phyloP scores from a whole-genome alignment of 768 basidiomycete species.

The Fomitopsis pulvina region DNA sequence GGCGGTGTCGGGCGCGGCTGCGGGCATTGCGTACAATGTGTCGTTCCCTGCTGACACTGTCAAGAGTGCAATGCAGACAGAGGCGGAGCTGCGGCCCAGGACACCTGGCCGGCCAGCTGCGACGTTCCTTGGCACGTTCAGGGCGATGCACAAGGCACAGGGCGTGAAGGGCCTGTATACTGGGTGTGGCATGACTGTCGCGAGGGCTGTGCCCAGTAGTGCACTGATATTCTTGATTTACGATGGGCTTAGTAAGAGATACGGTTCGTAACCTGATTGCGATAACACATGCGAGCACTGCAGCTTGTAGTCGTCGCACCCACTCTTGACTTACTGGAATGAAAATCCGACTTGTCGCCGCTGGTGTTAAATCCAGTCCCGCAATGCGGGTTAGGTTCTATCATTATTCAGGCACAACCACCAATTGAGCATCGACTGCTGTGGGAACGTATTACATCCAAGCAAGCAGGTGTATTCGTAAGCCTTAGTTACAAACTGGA shows the following conservation, averaged over 20 bases:
- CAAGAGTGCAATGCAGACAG: conserved; percentile 93
- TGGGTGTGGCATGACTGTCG: conserved; percentile 87
- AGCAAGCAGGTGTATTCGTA: too few species aligned
- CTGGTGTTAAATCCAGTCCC: too few species aligned
- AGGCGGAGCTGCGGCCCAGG: conserved; percentile 70
- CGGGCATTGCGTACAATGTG: conserved; percentile 81
- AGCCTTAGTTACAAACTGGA: too few species aligned
- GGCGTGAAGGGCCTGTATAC: conserved; percentile 85
- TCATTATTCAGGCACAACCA: too few species aligned
- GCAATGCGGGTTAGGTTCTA: too few species aligned
- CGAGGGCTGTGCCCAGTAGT: conserved; percentile 80
- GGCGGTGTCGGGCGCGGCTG: conserved; percentile 78
- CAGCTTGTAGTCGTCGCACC: too few species aligned
- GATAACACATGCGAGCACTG: too few species aligned
- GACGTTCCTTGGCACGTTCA: conserved; percentile 53
- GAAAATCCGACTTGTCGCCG: too few species aligned
- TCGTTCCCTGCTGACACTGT: conserved; percentile 95
- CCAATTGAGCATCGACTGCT: too few species aligned
- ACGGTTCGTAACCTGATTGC: conserved; percentile 37
- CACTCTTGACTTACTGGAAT: too few species aligned
- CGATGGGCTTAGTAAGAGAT: conserved; percentile 58
- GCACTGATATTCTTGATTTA: conserved; percentile 92
- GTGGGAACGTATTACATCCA: too few species aligned
- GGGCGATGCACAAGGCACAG: conserved; percentile 65
- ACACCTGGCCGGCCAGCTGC: conserved; percentile 26